Evolutionary conservation across 306 rosid genomes (phyloP).

Genomic region (Crotalaria pallida): DNA sequence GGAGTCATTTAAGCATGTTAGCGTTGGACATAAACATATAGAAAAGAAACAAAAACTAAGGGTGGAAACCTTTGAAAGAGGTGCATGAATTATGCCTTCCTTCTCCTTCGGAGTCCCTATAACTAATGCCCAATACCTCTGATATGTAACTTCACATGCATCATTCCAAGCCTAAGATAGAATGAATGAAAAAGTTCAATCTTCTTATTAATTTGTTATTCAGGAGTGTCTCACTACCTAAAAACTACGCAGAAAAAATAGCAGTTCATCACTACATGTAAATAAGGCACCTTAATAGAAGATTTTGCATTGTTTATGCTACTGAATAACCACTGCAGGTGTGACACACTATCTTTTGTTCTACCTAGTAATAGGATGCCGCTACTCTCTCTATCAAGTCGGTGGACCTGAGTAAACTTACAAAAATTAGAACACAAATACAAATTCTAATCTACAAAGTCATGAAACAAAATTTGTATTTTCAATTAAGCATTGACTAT

Average conservation of each 20-base stretch:
- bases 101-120: slow-evolving; percentile 82
- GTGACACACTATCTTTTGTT: slow-evolving; percentile 68
- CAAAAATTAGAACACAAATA: neutral
- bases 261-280: neutral
- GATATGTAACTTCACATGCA: slow-evolving; percentile 71
- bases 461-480: neutral
- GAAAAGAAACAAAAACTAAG: slow-evolving; percentile 7
- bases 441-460: neutral
- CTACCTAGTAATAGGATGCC: slow-evolving; percentile 81
- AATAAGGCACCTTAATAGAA: slow-evolving; percentile 50
- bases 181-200: slow-evolving; percentile 4
- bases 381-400: slow-evolving; percentile 89
- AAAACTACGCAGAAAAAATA: neutral
- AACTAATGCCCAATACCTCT: slow-evolving; percentile 88
- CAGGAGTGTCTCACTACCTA: neutral
- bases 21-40: neutral
- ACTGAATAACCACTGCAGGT: slow-evolving; percentile 69
- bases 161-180: slow-evolving; percentile 66
- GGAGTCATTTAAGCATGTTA: slow-evolving; percentile 8
- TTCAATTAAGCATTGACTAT: slow-evolving; percentile 5
- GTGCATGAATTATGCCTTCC: slow-evolving; percentile 77
- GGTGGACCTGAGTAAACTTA: slow-evolving; percentile 63
- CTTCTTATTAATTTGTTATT: neutral
- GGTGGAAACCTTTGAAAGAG: slow-evolving; percentile 76
- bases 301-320: slow-evolving; percentile 49